Evolutionary conservation across 768 basidiomycete species (phyloP), one percentile per base, ranked within the genome.

Genomic region (Piloderma croceum): DNA sequence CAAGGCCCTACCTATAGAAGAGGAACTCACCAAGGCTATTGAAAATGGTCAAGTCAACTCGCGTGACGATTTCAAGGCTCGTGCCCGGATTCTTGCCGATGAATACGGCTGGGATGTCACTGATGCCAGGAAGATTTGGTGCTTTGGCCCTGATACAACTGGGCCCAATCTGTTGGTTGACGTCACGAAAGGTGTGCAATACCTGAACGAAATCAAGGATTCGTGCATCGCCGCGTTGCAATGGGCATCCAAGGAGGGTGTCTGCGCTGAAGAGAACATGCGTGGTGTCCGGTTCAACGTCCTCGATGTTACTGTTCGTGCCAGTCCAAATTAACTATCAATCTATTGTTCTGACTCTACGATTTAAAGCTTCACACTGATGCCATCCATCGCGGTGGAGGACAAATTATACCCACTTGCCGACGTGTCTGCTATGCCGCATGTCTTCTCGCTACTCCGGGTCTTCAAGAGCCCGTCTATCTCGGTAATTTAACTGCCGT

Each of bases 171-270:
- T 99, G 66, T 69, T 99, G 65, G 90, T 96, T 56, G 96, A 99
- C 69, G 89, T 86, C 53, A 97, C 96, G 56, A 99, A 98, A 79
- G 96, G 91, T 73, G 91, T 96, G 44, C 96, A 99, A 61, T 98
- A 96, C 73, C 72, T 99, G 48, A 94, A 91, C 63, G 96, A 99
- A 79, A 99, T 99, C 76, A 98, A 99, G 76, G 96, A 99, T 65
- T 98, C 96, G 51, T 96, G 92, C 63, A 79, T 99, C 63, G 94
- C 96, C 53, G 93, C 91, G 34, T 90, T 98, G 83, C 96, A 98
- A 69, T 98, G 93, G 96, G 96, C 96, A 33, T 89, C 90, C 43
- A 98, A 96, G 76, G 94, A 98, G 67, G 91, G 91, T 76, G 93
- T 89, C 53, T 81, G 85, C 57, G 83, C 83, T 40, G 96, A 98